Evolutionary conservation across 2,329 filamentous ascomycete species (phyloP).

Genomic region (Phialocephala sp.): DNA sequence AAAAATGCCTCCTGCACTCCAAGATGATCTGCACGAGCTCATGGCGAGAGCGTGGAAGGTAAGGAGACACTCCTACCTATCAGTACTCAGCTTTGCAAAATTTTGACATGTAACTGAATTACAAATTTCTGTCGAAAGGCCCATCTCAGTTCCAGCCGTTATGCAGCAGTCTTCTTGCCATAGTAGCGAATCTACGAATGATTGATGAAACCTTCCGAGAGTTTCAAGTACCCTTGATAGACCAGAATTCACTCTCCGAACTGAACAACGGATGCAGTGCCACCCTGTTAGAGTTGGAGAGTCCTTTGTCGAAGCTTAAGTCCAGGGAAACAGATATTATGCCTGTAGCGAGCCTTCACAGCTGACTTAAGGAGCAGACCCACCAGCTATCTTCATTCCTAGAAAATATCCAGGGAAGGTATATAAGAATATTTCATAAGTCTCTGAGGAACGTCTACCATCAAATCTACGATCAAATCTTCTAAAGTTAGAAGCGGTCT

Average conservation of each 20-base stretch:
- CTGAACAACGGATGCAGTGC: background rate
- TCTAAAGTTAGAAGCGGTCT: too few relatives aligned
- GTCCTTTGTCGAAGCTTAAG: background rate
- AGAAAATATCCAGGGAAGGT: slow-evolving; percentile 26
- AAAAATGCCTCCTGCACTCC: background rate
- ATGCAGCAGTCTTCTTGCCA: background rate
- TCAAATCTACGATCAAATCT: too few relatives aligned
- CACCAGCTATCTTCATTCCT: slow-evolving; percentile 23
- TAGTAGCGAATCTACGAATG: background rate
- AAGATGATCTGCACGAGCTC: background rate
- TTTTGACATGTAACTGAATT: background rate
- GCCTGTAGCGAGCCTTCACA: slow-evolving; percentile 8
- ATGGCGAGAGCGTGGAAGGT: slow-evolving; percentile 1
- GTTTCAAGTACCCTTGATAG: background rate
- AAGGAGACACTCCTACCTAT: background rate
- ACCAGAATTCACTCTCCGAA: background rate
- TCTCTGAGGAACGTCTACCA: background rate
- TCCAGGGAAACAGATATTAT: slow-evolving; percentile 11
- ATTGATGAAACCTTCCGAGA: background rate
- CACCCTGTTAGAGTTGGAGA: background rate
- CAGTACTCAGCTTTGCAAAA: too few relatives aligned
- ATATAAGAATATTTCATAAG: slow-evolving; percentile 5
- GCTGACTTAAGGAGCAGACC: slow-evolving; percentile 19
- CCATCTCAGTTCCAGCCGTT: background rate
- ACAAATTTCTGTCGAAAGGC: background rate